Evolutionary conservation across 2,329 filamentous ascomycete species (phyloP), one percentile per base, ranked within the genome.

Genomic region (Ophiobolus disseminans): DNA sequence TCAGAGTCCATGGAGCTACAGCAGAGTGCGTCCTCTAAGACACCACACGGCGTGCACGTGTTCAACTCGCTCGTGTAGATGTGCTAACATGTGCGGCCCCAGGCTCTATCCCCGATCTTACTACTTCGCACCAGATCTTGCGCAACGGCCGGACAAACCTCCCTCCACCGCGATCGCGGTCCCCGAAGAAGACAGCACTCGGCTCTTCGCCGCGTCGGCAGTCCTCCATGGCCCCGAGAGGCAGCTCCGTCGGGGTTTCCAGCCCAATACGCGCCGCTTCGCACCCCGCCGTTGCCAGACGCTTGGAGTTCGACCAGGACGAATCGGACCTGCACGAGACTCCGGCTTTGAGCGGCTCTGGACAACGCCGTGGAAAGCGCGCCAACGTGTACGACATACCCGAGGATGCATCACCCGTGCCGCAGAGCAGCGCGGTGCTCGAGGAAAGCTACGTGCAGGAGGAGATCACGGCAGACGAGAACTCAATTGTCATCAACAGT

Each of bases 1-100:
- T 84, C 82, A 22, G 81, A 81, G 63, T 79, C 80, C 48, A 86
- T 87, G 85, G 84, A 86, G 19, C 75, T 86, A 42, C 81, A 81
- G 55, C 80, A 86, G 50, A 86, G 85, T 87, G 77, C 47, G 79
- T 63, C 17, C 13, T 35, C 20, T n/a, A n/a, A n/a, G 23, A 19
- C n/a, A 16, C 31, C 13, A 13, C 36, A 45, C 34, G 40, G n/a
- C 23, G 5, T 13, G 47, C 43, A 40, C 43, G 42, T 19, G n/a
- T 5, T 14, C 21, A 13, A 9, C 13, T 5, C 3, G 16, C 14
- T 14, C 22, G 14, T 11, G 3, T 39, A 4, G 11, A 28, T 21
- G 23, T 41, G 14, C 50, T 53, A 25, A 53, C 42, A 20, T 39
- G 40, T 10, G 11, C 13, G 10, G 32, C 22, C 42, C 9, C 50